These are phyloP conservation scores for Sporothrix euskadiensis DNA, from an alignment of 2,329 filamentous ascomycete genomes.

Conservation along the genomic window DNA sequence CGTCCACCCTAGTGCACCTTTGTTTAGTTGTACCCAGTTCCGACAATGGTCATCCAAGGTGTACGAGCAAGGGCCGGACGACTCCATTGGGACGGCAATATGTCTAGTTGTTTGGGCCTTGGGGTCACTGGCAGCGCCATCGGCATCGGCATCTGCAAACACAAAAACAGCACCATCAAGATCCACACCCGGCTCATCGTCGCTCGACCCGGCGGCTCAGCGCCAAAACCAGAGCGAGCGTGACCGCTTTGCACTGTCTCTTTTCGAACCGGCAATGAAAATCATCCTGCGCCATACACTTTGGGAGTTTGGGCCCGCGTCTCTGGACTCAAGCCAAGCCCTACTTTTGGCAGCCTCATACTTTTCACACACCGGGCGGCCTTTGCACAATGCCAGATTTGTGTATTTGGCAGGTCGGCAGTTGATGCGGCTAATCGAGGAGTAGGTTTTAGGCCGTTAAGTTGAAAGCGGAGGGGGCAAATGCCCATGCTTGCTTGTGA, in stretches of 20 bases:
- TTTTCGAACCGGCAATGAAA: constrained; percentile 42
- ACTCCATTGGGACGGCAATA: constrained; percentile 39
- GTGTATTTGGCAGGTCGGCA: constrained; percentile 39
- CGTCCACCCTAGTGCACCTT: constrained; percentile 42
- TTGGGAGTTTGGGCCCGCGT: constrained; percentile 39
- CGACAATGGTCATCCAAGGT: constrained; percentile 37
- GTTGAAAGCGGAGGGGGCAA: too few relatives aligned
- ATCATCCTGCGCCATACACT: constrained; percentile 40
- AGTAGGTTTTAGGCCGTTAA: constrained; percentile 33
- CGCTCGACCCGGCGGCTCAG: not conserved
- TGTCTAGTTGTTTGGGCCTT: constrained; percentile 44
- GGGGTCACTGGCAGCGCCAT: constrained; percentile 31
- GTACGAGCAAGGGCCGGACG: constrained; percentile 34
- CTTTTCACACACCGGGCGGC: constrained; percentile 42
- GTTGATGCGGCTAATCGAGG: constrained; percentile 39
- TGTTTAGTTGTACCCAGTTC: constrained; percentile 39
- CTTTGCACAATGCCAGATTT: constrained; percentile 43
- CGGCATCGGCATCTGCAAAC: not conserved
- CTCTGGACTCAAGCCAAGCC: constrained; percentile 39
- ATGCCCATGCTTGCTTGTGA: not conserved
- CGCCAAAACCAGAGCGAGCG: constrained; percentile 28
- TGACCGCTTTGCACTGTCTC: constrained; percentile 38
- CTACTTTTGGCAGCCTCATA: constrained; percentile 43
- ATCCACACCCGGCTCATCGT: not conserved
- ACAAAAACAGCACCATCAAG: not conserved